Evolutionary conservation across 2,329 filamentous ascomycete species (phyloP), one percentile per base, ranked within the genome.

Genomic region (Aspergillus hiratsukae): DNA sequence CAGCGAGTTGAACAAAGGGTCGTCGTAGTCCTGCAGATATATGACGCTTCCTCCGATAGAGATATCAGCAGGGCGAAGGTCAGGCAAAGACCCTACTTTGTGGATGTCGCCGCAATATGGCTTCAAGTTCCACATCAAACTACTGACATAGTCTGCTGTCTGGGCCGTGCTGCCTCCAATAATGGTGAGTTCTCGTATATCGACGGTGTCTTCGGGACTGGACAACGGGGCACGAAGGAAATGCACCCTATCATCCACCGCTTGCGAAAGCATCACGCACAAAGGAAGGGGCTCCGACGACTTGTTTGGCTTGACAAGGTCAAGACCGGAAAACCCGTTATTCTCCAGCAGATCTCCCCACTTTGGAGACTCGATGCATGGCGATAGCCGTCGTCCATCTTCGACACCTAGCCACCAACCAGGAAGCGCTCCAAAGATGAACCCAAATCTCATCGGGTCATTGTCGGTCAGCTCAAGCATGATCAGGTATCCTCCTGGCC

Each of bases 401-500:
- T 67, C 57, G 0, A 28, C 57, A 14, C 66, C 65, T 6, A 55
- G 28, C 71, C 71, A 74, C 72, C 72, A 75, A 4, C 66, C 69
- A 8, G 65, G 55, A 4, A 74, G 52, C 1, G 51, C 46, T 14
- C 64, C 67, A 8, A 0, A 79, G 29, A 3, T 80, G 29, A 0
- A n/a, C n/a, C n/a, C n/a, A n/a, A n/a, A n/a, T n/a, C n/a, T n/a
- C n/a, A n/a, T n/a, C n/a, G n/a, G n/a, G n/a, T n/a, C n/a, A n/a
- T n/a, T n/a, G n/a, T n/a, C n/a, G n/a, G n/a, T n/a, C n/a, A n/a
- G n/a, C n/a, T n/a, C n/a, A n/a, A n/a, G n/a, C n/a, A n/a, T n/a
- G n/a, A n/a, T n/a, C n/a, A 82, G 63, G 46, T 75, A 74, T 0
- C 79, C 80, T 1, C 76, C 77, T 0, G 79, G 75, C 51, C 70